Evolutionary conservation across 1,284 basidiomycete genomes (phyloP), one percentile per base, ranked within the genome.

Genomic region (Wolfiporia cocos): DNA sequence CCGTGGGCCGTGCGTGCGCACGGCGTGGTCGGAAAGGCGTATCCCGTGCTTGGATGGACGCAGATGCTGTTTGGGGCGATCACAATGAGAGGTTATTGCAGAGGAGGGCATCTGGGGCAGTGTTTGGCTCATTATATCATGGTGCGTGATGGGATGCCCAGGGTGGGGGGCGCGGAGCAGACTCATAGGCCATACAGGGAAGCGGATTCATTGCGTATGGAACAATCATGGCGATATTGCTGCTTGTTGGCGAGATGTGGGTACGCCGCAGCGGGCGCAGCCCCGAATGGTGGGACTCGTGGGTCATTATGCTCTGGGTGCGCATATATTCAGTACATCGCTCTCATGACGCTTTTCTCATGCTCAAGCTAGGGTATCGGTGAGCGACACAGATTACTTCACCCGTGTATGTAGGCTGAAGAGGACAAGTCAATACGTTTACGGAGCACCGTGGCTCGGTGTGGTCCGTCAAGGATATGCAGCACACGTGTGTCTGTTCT

Each of bases 391-490:
- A 1, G 3, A 5, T 23, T n/a, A n/a, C n/a, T n/a, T n/a, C n/a
- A n/a, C n/a, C n/a, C n/a, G n/a, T n/a, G n/a, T n/a, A n/a, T n/a
- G n/a, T n/a, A n/a, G n/a, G n/a, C n/a, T n/a, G n/a, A n/a, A n/a
- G n/a, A n/a, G n/a, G n/a, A n/a, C n/a, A n/a, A n/a, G 84, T 97
- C 44, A 97, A 97, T 55, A 94, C 93, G 0, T 96, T 97, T 58
- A 96, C 93, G 1, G 91, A 95, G 58, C 90, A 92, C 57, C 86
- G 78, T 43, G 90, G 90, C 18, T 70, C 72, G 17, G 62, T 58
- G 2, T 93, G 91, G 91, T 88, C 88, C 7, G 85, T 86, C 49
- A 94, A 95, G 62, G 90, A 96, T 59, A 86, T 95, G 85, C 92
- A 96, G 57, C 92, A 96, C 61, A 94, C 91, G 78, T 85, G 66